Evolutionary conservation across 1,139 yeast genomes (phyloP), one percentile per base, ranked within the genome.

Genomic region (Pichia sp.): DNA sequence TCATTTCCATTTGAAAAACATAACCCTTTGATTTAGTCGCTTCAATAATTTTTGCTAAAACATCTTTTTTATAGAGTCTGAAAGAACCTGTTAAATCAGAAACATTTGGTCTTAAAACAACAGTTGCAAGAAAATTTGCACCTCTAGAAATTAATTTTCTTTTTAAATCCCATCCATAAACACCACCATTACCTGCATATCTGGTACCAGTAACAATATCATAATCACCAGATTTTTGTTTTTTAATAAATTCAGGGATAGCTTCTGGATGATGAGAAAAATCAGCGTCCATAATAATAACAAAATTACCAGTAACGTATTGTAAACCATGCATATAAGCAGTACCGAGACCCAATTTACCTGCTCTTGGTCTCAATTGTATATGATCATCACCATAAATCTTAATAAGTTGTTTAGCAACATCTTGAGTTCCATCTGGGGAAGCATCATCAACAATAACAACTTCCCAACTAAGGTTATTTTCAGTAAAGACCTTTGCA

Each of bases 1-100:
- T 83, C 90, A 85, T 83, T 67, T 85, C 94, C 94, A 85, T 85
- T 69, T 85, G 94, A 78, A 85, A 85, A 45, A 85, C 94, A 58
- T 85, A 85, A 43, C 94, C 94, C 70, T 85, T 85, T 43, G 87
- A 79, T 66, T 79, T 76, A 48, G 92, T 84, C 48, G 75, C 85
- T 46, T 73, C 77, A 57, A 85, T 85, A 57, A 85, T 79, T 65
- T 79, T 78, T 56, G 78, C 75, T 63, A 85, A 73, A 2, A 76
- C 90, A 2, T 75, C 79, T 66, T 82, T 84, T 67, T 83, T 83
- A 73, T 85, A 85, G 56, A 85, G 75, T 63, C 92, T 76, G 75
- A 78, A 85, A 38, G 88, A 81, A 33, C 94, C 94, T 30, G 94
- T 85, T 61, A 84, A 74, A 66, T 85, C 94, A 43, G 86, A 78